These are phyloP conservation scores for Chaetomium tenue DNA, from an alignment of 495 filamentous ascomycete genomes.

Conservation along the genomic window DNA sequence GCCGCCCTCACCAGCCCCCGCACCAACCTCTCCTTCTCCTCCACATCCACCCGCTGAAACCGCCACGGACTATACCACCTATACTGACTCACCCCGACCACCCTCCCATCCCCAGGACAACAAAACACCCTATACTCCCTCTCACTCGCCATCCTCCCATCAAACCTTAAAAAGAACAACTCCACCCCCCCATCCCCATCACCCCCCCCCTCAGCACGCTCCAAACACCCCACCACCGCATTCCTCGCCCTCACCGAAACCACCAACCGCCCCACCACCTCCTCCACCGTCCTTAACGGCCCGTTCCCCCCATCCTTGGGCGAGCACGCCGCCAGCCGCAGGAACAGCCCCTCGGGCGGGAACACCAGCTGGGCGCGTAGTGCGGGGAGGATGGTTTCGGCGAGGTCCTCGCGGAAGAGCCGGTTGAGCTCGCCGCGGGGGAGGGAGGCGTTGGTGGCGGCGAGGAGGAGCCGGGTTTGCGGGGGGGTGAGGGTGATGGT, in stretches of 20 bases:
- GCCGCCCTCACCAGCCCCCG: slow-evolving; percentile 15
- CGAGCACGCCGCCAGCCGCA: slow-evolving; percentile 37
- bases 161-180: slow-evolving; percentile 37
- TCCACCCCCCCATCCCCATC: background rate
- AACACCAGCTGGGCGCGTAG: slow-evolving; percentile 25
- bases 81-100: background rate
- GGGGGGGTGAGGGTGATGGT: background rate
- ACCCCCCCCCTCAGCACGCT: background rate
- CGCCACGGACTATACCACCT: slow-evolving; percentile 27
- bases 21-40: slow-evolving; percentile 15
- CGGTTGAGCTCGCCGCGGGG: slow-evolving; percentile 22
- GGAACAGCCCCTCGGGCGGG: slow-evolving; percentile 32
- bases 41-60: slow-evolving; percentile 17
- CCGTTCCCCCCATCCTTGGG: slow-evolving; percentile 32
- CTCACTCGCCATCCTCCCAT: slow-evolving; percentile 29
- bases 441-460: slow-evolving; percentile 20
- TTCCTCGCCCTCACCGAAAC: background rate
- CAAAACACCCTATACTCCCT: slow-evolving; percentile 41
- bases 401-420: slow-evolving; percentile 19
- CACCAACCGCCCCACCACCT: background rate
- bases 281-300: background rate
- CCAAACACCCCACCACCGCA: background rate
- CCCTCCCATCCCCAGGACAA: slow-evolving; percentile 19
- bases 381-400: background rate
- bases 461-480: slow-evolving; percentile 24